Evolutionary conservation across 2,329 filamentous ascomycete species (phyloP), one percentile per base, ranked within the genome.

Genomic region (Cladobotryum protrusum): DNA sequence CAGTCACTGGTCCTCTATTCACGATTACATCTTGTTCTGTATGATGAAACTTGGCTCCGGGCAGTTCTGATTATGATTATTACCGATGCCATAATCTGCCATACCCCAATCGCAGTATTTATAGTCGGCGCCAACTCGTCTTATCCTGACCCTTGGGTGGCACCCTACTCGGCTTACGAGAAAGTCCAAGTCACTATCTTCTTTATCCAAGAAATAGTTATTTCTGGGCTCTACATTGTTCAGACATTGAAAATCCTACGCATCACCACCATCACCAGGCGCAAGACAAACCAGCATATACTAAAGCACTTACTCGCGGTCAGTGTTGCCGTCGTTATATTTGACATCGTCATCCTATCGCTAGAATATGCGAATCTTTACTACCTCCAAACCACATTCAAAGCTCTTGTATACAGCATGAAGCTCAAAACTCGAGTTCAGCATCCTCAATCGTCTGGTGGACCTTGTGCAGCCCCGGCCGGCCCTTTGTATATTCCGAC

Each of bases 1-100:
- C n/a, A n/a, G n/a, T n/a, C n/a, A n/a, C n/a, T n/a, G n/a, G n/a
- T n/a, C n/a, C n/a, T n/a, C n/a, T n/a, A n/a, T n/a, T n/a, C n/a
- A n/a, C n/a, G n/a, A n/a, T 71, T 84, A 0, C 78, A 83, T 57
- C 70, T 84, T 3, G 72, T 84, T 14, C 66, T 79, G 2, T 71
- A 71, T n/a, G 75, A 78, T 68, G 48, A 70, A 3, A 62, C 63
- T 2, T 62, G 74, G 12, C 67, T 83, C 1, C 70, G 70, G 3
- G 67, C 69, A 8, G 73, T 79, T 0, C 68, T 81, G 2, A 67
- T 57, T 52, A 79, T 83, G 74, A 83, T 85, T 49, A 70, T 82
- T 47, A 59, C 70, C 53, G 74, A 81, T 58, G 70, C 70, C 19
- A 56, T 81, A 24, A 49, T 81, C 3, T 64, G 81, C 15, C 77